phyloP scores from a whole-genome alignment of 208 protist genomes.

The Trypanosoma theileri region DNA sequence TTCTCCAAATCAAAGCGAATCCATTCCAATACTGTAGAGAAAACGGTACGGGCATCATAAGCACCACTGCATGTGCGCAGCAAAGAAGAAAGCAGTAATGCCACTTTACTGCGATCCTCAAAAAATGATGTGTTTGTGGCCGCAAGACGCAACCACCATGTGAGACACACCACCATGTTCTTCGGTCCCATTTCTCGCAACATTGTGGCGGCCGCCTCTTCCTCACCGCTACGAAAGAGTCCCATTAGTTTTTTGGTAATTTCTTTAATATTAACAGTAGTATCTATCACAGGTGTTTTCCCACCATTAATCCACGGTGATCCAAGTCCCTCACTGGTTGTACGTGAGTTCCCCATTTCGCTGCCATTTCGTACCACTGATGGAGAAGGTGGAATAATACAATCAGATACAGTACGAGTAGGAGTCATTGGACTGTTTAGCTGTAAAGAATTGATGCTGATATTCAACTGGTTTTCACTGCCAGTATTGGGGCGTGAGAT shows the following conservation, averaged over 20 bases:
- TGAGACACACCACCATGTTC: slow-evolving; percentile 77
- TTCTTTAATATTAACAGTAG: slow-evolving; percentile 67
- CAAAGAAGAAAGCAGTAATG: slow-evolving; percentile 52
- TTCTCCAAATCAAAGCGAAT: slow-evolving; percentile 81
- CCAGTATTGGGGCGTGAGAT: neutral
- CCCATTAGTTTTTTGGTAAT: slow-evolving; percentile 67
- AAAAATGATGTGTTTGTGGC: slow-evolving; percentile 57
- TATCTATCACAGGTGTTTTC: slow-evolving; percentile 33
- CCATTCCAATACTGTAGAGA: slow-evolving; percentile 71
- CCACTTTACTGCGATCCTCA: slow-evolving; percentile 58
- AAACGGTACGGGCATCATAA: slow-evolving; percentile 36
- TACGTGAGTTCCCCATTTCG: neutral
- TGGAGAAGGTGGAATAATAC: neutral
- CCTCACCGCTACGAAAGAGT: slow-evolving; percentile 49
- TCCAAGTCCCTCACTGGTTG: slow-evolving; percentile 3
- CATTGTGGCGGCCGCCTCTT: slow-evolving; percentile 43
- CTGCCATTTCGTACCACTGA: neutral
- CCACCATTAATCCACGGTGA: slow-evolving; percentile 20
- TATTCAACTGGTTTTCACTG: slow-evolving; percentile 5
- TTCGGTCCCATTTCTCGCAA: slow-evolving; percentile 57
- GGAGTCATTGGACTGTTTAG: slow-evolving; percentile 18
- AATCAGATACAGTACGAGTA: neutral
- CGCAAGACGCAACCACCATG: slow-evolving; percentile 79
- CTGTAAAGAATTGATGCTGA: slow-evolving; percentile 5
- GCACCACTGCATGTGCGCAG: slow-evolving; percentile 42